Evolutionary conservation across 2,329 filamentous ascomycete genomes (phyloP), one percentile per base, ranked within the genome.

Genomic region (Arthrobotrys iridis): DNA sequence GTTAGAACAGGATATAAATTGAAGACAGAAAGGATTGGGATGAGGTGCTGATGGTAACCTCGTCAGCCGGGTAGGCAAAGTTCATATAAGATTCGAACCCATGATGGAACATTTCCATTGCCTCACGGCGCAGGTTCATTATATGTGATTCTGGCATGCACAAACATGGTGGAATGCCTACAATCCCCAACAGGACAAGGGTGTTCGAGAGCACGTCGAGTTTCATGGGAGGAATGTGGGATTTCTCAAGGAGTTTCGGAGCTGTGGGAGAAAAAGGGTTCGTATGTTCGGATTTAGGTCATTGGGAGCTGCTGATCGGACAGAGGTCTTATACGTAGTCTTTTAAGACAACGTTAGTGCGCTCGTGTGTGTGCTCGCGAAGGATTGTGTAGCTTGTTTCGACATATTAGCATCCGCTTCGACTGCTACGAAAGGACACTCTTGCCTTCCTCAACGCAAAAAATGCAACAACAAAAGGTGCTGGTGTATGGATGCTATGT

Each of bases 71-170:
- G 35, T 57, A 75, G 4, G 71, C 71, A 26, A 62, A 68, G 37
- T 58, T 58, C 40, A 67, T 48, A 28, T 75, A 75, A 11, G 71
- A 48, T 15, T 75, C 71, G 43, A 63, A 75, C 15, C 71, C 71
- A 35, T 75, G 64, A 37, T 75, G 71, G 33, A 73, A 73, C 68
- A 73, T 73, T 22, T 58, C 60, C 20, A 60, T 55, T 55, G 68
- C 68, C 68, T 73, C 68, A 15, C 45, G 59, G 41, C 68, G 68
- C 43, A 73, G 60, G 41, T 73, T 73, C 33, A n/a, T 43, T 46
- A 73, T 55, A 24, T 73, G 68, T 7, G 52, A 65, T 15, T 73
- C 24, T 35, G 68, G 28, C 68, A 73, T 73, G n/a, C 60, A 73
- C n/a, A 73, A 35, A 60, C 68, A 73, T 73, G 60, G 60, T 45